Percentiles rank a stretch among this genome's conserved stretches.
These are phyloP conservation scores for Arachnomyces sp. DNA, from an alignment of 2,329 filamentous ascomycete genomes.

Conservation along the genomic window DNA sequence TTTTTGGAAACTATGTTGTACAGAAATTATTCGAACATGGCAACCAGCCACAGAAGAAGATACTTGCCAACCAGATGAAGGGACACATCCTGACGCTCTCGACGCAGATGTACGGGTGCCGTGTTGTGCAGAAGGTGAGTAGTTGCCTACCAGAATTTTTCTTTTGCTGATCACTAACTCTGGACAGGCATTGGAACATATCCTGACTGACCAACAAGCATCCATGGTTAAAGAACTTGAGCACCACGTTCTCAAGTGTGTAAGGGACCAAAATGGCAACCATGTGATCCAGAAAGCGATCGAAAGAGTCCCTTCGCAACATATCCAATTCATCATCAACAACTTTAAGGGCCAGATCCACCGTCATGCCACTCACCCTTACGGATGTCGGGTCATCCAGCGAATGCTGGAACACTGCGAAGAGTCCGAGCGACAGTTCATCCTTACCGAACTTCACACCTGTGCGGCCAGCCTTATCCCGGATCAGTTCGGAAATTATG, in stretches of 20 bases:
- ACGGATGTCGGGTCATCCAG: slow-evolving; percentile 89
- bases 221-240: slow-evolving; percentile 76
- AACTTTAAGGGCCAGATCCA: slow-evolving; percentile 69
- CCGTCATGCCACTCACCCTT: slow-evolving; percentile 66
- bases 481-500: slow-evolving; percentile 93
- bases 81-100: slow-evolving; percentile 73
- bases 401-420: slow-evolving; percentile 78
- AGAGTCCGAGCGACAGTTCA: slow-evolving; percentile 58
- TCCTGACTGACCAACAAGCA: slow-evolving; percentile 85
- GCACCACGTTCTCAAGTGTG: slow-evolving; percentile 63
- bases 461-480: slow-evolving; percentile 65
- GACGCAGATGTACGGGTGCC: slow-evolving; percentile 82
- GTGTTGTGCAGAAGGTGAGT: slow-evolving; percentile 83
- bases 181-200: slow-evolving; percentile 69
- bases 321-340: slow-evolving; percentile 78
- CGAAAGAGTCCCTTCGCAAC: slow-evolving; percentile 64
- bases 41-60: slow-evolving; percentile 84
- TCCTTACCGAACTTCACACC: slow-evolving; percentile 70
- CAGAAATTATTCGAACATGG: slow-evolving; percentile 97
- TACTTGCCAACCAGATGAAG: slow-evolving; percentile 78
- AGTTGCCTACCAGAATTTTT: slow-evolving; percentile 11
- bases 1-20: slow-evolving; percentile 97
- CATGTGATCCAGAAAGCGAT: slow-evolving; percentile 95
- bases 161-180: slow-evolving; percentile 17
- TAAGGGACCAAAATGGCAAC: slow-evolving; percentile 86